These are phyloP conservation scores for Macrophomina phaseolina DNA, from an alignment of 2,329 filamentous ascomycete genomes.

Conservation along the genomic window DNA sequence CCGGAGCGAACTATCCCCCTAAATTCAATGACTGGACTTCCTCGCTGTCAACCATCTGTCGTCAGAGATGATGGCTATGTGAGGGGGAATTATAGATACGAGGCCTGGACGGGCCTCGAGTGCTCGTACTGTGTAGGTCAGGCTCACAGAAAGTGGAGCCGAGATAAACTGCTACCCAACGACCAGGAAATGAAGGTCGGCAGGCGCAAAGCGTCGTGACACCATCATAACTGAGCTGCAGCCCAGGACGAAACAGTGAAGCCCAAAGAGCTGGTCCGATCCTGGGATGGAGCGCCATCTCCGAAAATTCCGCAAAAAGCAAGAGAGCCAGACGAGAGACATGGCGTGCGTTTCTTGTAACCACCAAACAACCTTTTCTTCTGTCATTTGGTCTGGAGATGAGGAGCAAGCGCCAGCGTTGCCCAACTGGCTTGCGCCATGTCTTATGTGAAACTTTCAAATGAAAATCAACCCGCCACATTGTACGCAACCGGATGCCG, in stretches of 20 bases:
- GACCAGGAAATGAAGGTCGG: not conserved
- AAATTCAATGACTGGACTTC: not conserved
- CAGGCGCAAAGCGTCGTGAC: conserved; percentile 1
- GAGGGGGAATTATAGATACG: not conserved
- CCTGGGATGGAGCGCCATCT: not conserved
- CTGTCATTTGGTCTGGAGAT: not conserved
- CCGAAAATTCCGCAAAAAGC: conserved; percentile 10
- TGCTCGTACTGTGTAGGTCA: not conserved
- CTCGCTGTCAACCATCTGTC: not conserved
- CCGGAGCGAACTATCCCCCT: not conserved
- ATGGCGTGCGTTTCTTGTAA: not conserved
- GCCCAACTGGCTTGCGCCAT: conserved; percentile 12
- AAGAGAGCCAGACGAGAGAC: not conserved
- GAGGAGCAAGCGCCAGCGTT: conserved; percentile 13
- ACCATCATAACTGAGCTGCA: not conserved
- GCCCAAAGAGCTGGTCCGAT: not conserved
- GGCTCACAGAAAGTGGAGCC: not conserved
- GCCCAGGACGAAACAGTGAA: not conserved
- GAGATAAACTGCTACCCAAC: not conserved
- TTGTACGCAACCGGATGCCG: not conserved
- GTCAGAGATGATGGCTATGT: not conserved
- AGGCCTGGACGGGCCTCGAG: not conserved
- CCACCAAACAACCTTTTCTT: not conserved
- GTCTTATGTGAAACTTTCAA: conserved; percentile 20
- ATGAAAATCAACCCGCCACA: conserved; percentile 10